A percentile compares a stretch with the other conserved stretches of the same genome.
Conservation (phyloP, 2,329 filamentous ascomycete genomes). For the Coniochaeta ligniaria region DNA sequence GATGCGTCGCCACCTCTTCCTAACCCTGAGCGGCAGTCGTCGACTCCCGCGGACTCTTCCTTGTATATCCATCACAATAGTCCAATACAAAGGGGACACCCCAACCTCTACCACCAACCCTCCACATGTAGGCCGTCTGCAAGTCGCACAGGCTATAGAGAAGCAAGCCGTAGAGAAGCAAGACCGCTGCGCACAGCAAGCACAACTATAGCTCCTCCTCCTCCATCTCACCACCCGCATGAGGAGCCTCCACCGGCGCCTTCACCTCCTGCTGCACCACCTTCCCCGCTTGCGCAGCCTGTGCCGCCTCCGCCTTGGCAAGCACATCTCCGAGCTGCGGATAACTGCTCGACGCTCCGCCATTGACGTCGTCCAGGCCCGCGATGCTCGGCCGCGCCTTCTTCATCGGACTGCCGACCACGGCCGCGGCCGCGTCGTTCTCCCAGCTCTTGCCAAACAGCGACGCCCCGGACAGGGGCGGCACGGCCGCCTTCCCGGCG, state of each 20-base stretch:
- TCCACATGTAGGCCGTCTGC: background rate
- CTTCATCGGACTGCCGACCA: slow-evolving; percentile 65
- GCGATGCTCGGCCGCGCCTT: slow-evolving; percentile 61
- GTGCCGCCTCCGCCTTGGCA: slow-evolving; percentile 26
- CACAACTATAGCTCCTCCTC: slow-evolving; percentile 34
- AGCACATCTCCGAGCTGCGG: slow-evolving; percentile 34
- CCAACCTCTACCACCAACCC: background rate
- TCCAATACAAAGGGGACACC: background rate
- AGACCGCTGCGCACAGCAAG: background rate
- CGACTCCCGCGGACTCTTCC: background rate
- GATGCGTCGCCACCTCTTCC: background rate
- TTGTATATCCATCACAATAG: background rate
- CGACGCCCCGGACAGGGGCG: slow-evolving; percentile 17
- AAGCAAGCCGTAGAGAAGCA: background rate
- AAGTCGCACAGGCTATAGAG: background rate
- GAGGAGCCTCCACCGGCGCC: slow-evolving; percentile 12
- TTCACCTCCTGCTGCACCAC: slow-evolving; percentile 4
- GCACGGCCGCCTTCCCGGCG: background rate
- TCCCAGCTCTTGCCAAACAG: slow-evolving; percentile 35
- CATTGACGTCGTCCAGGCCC: slow-evolving; percentile 26
- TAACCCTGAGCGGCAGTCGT: background rate
- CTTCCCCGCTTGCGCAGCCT: slow-evolving; percentile 8
- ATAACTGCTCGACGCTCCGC: slow-evolving; percentile 20
- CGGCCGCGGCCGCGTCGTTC: slow-evolving; percentile 40
- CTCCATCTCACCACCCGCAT: slow-evolving; percentile 18